Base-by-base conservation (phyloP, 306 rosid genomes). In the Cicer pinnatifidum region DNA sequence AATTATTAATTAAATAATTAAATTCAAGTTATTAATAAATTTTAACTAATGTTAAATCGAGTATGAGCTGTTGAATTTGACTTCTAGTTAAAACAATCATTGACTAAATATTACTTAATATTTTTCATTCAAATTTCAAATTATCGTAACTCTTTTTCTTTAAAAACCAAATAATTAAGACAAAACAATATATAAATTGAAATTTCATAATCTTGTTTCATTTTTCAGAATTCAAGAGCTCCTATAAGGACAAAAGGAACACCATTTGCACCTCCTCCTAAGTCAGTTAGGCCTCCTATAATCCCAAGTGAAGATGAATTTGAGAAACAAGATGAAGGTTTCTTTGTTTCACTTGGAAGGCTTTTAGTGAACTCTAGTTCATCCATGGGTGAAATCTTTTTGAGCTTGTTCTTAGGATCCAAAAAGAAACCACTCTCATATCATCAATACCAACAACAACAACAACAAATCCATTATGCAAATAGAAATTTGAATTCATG, bases 341-440 rank as follows among this genome's bases (percentile, higher is more conserved):
- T 95, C 81, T 87, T 95, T 75, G 88, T 95, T 69, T 95, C 97
- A 3, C 76, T 95, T 5, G 97, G 99, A 76, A 91, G 73, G 84
- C 90, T 95, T 65, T 52, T 89, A 71, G 62, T 93, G 15, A 88
- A 86, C 85, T 88, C 93, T 1, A 81, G 98, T 16, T 81, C 96
- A 41, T 85, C 94, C 17, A 77, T 91, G 83, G 82, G 80, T 38
- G 92, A 88, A 44, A 88, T 89, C 1, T 73, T 89, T 19, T 89
- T 90, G 41, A 83, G 88, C 43, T 39, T 92, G 16, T 87, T 92
- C 85, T 53, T 89, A 48, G 78, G 89, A 39, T 86, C 84, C 48
- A 89, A 87, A 82, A 89, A 94, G 33, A 91, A 93, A 86, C 84
- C 95, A 45, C 59, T 73, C 12, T 87, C 80, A 23, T 73, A 86